phyloP scores from a whole-genome alignment of 331 rosid species.

The Saraca asoca region DNA sequence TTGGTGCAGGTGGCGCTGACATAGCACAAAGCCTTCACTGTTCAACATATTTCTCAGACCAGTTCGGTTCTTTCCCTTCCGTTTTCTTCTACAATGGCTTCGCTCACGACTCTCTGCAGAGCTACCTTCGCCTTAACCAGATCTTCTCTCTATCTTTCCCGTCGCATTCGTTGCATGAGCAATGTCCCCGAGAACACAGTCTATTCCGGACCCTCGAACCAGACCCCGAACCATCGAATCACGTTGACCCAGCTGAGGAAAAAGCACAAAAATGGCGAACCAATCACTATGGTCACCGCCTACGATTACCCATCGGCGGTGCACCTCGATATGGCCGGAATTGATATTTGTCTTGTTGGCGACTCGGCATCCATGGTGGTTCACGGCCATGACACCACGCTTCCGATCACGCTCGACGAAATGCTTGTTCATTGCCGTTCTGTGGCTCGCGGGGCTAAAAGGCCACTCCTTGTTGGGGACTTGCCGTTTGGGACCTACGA shows the following conservation, averaged over 20 bases:
- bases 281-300: slow-evolving; percentile 88
- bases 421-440: slow-evolving; percentile 88
- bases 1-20: slow-evolving; percentile 18
- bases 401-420: slow-evolving; percentile 68
- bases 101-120: slow-evolving; percentile 23
- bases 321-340: slow-evolving; percentile 65
- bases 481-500: slow-evolving; percentile 87
- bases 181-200: slow-evolving; percentile 77
- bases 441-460: slow-evolving; percentile 82
- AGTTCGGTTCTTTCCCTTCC: neutral
- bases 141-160: slow-evolving; percentile 1
- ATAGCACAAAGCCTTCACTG: neutral
- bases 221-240: slow-evolving; percentile 55
- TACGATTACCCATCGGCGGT: slow-evolving; percentile 90
- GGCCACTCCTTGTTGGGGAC: slow-evolving; percentile 84
- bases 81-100: slow-evolving; percentile 21
- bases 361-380: slow-evolving; percentile 96
- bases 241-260: slow-evolving; percentile 59
- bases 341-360: slow-evolving; percentile 79
- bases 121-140: neutral
- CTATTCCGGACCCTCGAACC: slow-evolving; percentile 69
- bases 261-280: slow-evolving; percentile 58
- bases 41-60: too few relatives aligned
- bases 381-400: slow-evolving; percentile 83
- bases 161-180: slow-evolving; percentile 51